phyloP scores from a whole-genome alignment of 441 rosid genomes.

The Pelargonium australe region DNA sequence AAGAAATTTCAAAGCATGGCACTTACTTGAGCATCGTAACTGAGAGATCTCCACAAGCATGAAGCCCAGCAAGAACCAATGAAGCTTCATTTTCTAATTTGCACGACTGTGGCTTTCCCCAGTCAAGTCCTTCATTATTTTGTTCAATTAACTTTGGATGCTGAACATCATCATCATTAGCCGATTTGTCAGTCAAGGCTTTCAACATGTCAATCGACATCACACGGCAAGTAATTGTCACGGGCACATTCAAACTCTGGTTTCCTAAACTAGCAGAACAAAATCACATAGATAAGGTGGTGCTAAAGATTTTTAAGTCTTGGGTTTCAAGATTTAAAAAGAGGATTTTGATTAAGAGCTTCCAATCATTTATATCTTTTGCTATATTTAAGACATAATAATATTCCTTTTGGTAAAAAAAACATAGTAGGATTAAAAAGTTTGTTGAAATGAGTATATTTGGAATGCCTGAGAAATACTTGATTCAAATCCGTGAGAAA shows the following conservation, averaged over 20 bases:
- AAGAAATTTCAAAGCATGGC: conserved; percentile 10
- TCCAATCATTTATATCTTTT: not conserved
- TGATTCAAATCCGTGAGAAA: not conserved
- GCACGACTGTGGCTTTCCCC: conserved; percentile 20
- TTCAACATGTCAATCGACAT: conserved; percentile 59
- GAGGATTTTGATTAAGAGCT: not conserved
- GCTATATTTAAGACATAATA: not conserved
- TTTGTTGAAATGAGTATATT: not conserved
- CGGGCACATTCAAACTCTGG: conserved; percentile 45
- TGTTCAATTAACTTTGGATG: conserved; percentile 23
- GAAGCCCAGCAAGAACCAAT: conserved; percentile 84
- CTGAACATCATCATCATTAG: conserved; percentile 27
- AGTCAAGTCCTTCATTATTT: conserved; percentile 18
- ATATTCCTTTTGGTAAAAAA: not conserved
- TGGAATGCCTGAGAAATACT: not conserved
- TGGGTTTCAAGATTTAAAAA: not conserved
- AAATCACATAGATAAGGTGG: not conserved
- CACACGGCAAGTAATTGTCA: conserved; percentile 64
- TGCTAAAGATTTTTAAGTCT: not conserved
- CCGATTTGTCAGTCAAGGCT: conserved; percentile 36
- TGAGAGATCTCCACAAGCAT: conserved; percentile 97
- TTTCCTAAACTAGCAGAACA: conserved; percentile 56
- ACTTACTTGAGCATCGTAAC: conserved; percentile 84
- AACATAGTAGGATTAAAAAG: not conserved
- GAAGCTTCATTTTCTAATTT: conserved; percentile 31